Conservation (phyloP, 2,329 filamentous ascomycete genomes). For the Microsporum ferrugineum region DNA sequence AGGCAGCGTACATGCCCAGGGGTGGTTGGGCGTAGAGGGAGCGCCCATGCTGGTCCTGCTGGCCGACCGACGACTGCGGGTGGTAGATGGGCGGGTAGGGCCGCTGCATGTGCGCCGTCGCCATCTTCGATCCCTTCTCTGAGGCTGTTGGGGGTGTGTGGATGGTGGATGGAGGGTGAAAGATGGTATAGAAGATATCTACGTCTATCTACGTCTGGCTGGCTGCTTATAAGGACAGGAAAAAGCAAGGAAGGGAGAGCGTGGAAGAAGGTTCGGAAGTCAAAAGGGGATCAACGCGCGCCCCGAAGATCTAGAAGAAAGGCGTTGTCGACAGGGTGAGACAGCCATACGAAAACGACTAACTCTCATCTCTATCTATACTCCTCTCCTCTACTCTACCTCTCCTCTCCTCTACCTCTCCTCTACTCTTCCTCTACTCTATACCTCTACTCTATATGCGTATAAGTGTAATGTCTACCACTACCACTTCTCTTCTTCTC, state of each 20-base stretch:
- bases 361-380: not conserved
- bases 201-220: not conserved
- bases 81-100: slow-evolving; percentile 88
- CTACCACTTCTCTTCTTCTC: not conserved
- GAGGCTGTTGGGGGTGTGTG: not conserved
- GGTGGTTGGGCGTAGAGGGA: slow-evolving; percentile 74
- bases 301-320: slow-evolving; percentile 14
- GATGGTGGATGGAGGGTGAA: slow-evolving; percentile 6
- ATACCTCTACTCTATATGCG: not conserved
- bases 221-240: not conserved
- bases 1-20: slow-evolving; percentile 72
- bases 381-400: not conserved
- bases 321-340: slow-evolving; percentile 3
- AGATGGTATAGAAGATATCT: not conserved
- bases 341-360: not conserved
- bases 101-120: slow-evolving; percentile 52
- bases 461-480: not conserved
- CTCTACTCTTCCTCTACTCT: not conserved
- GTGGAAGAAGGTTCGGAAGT: slow-evolving; percentile 9
- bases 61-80: slow-evolving; percentile 82
- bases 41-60: slow-evolving; percentile 71
- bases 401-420: not conserved
- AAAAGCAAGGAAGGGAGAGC: slow-evolving; percentile 9
- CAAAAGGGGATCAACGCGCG: slow-evolving; percentile 14
- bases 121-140: slow-evolving; percentile 40